Conservation (phyloP, 352 stramenopile genomes). For the Pythium chondricola region DNA sequence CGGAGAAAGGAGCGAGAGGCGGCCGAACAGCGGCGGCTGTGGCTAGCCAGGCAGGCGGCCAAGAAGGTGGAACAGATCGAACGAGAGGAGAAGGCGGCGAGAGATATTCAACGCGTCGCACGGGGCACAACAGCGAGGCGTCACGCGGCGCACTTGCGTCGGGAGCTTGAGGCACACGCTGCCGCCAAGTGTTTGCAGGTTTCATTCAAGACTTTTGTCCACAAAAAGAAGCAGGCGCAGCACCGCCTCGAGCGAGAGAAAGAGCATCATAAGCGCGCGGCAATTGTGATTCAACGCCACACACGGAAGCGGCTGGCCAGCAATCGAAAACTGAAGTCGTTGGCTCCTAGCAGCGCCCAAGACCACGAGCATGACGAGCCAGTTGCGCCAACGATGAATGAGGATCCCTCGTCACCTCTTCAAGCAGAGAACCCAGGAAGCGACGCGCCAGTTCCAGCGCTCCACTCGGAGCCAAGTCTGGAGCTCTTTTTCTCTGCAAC, state of each 20-base stretch:
- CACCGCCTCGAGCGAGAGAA: constrained; percentile 16
- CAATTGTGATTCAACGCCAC: constrained; percentile 40
- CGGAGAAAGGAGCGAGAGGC: constrained; percentile 34
- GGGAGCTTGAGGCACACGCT: constrained; percentile 8
- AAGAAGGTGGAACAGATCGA: constrained; percentile 41
- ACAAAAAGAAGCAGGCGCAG: constrained; percentile 14
- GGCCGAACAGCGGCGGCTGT: constrained; percentile 36
- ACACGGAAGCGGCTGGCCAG: constrained; percentile 18
- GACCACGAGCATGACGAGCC: not conserved
- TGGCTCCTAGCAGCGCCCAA: not conserved
- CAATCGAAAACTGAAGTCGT: constrained; percentile 1
- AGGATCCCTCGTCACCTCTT: not conserved
- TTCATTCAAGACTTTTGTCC: constrained; percentile 15
- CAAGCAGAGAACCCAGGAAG: no score
- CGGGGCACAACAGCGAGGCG: constrained; percentile 31
- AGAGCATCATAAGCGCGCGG: constrained; percentile 31
- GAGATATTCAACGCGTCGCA: constrained; percentile 31
- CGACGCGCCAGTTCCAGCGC: no score
- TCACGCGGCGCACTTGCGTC: constrained; percentile 5
- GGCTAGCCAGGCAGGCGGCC: constrained; percentile 36
- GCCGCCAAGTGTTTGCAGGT: constrained; percentile 28
- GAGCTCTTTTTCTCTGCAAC: constrained; percentile 51
- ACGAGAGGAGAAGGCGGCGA: constrained; percentile 30
- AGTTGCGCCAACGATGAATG: no score
- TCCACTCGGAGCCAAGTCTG: constrained; percentile 47